phyloP scores from a whole-genome alignment of 352 stramenopile species.

The Halophytophthora polymorphica region DNA sequence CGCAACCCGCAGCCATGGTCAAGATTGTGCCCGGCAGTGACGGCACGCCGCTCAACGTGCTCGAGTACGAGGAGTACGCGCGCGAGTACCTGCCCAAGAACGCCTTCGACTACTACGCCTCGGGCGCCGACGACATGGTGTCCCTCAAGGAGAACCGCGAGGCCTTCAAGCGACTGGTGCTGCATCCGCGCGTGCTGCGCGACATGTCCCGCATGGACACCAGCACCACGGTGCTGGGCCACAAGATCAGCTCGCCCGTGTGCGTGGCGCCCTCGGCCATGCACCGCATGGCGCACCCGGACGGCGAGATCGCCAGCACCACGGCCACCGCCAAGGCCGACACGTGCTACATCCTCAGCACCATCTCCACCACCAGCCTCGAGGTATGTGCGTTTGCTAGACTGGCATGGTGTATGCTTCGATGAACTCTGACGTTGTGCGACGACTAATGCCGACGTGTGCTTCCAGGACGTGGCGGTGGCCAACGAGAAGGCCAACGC shows the following conservation, averaged over 20 bases:
- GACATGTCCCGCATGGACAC: slow-evolving; percentile 92
- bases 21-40: slow-evolving; percentile 79
- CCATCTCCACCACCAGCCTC: slow-evolving; percentile 90
- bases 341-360: slow-evolving; percentile 92
- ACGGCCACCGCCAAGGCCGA: slow-evolving; percentile 79
- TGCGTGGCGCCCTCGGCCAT: slow-evolving; percentile 91
- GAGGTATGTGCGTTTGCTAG: slow-evolving; percentile 39
- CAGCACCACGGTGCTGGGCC: slow-evolving; percentile 89
- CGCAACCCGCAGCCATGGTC: slow-evolving; percentile 22
- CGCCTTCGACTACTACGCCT: slow-evolving; percentile 91
- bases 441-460: too few species aligned
- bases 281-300: slow-evolving; percentile 94
- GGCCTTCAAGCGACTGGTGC: slow-evolving; percentile 92
- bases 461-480: slow-evolving; percentile 39
- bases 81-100: slow-evolving; percentile 90
- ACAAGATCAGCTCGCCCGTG: slow-evolving; percentile 90
- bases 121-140: slow-evolving; percentile 92
- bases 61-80: slow-evolving; percentile 89
- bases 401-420: not conserved
- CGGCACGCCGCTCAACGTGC: slow-evolving; percentile 79
- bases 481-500: slow-evolving; percentile 61
- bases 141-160: slow-evolving; percentile 73
- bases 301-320: slow-evolving; percentile 89
- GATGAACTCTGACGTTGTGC: too few species aligned
- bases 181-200: slow-evolving; percentile 92